Evolutionary conservation across 495 filamentous ascomycete species (phyloP).

Genomic region (Bryoglossum gracile): DNA sequence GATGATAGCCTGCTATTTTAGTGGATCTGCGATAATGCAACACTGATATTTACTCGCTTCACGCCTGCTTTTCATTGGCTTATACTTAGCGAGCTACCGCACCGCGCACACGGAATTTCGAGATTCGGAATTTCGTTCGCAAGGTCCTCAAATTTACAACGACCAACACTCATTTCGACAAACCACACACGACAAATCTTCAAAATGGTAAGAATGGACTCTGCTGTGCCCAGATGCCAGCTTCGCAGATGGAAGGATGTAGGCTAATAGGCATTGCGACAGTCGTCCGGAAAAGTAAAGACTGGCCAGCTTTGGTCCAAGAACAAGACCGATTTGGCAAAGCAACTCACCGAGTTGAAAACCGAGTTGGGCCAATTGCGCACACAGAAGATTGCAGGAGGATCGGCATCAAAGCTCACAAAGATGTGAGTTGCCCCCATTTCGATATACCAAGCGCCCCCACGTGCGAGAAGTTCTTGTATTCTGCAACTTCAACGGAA

Average conservation of each 20-base stretch:
- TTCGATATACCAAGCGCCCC: neutral
- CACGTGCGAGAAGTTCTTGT: too few species aligned
- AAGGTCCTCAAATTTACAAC: constrained; percentile 5
- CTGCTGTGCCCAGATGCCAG: neutral
- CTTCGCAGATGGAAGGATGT: neutral
- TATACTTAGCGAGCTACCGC: too few species aligned
- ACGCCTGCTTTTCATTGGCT: too few species aligned
- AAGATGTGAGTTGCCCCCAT: constrained; percentile 69
- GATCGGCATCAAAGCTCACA: constrained; percentile 86
- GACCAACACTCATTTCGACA: constrained; percentile 18
- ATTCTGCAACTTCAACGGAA: too few species aligned
- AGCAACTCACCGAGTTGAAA: constrained; percentile 92
- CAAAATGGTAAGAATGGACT: constrained; percentile 42
- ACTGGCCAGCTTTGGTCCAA: constrained; percentile 93
- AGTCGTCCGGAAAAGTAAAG: constrained; percentile 93
- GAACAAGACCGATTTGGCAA: constrained; percentile 93
- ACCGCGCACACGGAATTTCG: neutral
- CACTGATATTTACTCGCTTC: neutral
- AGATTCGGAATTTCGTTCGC: neutral
- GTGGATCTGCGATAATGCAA: too few species aligned
- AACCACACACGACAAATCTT: constrained; percentile 31
- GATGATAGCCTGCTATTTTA: too few species aligned
- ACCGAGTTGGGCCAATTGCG: constrained; percentile 85
- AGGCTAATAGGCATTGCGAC: constrained; percentile 24
- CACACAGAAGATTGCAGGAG: constrained; percentile 94